phyloP scores from a whole-genome alignment of 73 alveolate species.

The Paramecium caudatum region DNA sequence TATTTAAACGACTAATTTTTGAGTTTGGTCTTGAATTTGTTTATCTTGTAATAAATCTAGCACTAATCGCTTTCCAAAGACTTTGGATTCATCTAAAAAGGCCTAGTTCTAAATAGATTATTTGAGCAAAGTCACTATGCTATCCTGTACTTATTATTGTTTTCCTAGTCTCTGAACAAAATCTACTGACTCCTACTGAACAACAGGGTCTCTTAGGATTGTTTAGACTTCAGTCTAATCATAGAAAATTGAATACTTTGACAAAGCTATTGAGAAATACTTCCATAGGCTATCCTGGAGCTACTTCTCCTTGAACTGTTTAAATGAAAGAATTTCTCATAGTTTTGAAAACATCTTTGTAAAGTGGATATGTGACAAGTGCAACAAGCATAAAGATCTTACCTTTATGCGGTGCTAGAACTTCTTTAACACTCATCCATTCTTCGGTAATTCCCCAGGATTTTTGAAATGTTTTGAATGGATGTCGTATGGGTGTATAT shows the following conservation, averaged over 20 bases:
- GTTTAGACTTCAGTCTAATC: slow-evolving; percentile 58
- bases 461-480: slow-evolving; percentile 15
- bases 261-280: slow-evolving; percentile 26
- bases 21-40: slow-evolving; percentile 19
- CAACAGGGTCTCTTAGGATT: slow-evolving; percentile 1
- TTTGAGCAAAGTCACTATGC: slow-evolving; percentile 27
- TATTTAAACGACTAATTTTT: background rate
- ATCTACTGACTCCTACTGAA: slow-evolving; percentile 55
- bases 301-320: background rate
- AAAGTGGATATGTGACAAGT: background rate
- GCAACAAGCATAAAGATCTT: background rate
- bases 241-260: slow-evolving; percentile 26
- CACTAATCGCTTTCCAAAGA: slow-evolving; percentile 53
- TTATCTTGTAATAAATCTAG: slow-evolving; percentile 42
- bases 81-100: slow-evolving; percentile 63
- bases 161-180: slow-evolving; percentile 61
- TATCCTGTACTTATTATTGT: slow-evolving; percentile 17
- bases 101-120: slow-evolving; percentile 20
- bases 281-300: slow-evolving; percentile 44
- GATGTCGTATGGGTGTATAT: slow-evolving; percentile 10
- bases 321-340: background rate
- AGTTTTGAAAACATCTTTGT: background rate
- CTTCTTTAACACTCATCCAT: background rate
- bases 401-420: background rate
- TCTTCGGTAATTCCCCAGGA: background rate